A percentile compares a stretch with the other conserved stretches of the same genome.
Evolutionary conservation across 768 basidiomycete species (phyloP).

Genomic region (Rossbeevera mucosa): DNA sequence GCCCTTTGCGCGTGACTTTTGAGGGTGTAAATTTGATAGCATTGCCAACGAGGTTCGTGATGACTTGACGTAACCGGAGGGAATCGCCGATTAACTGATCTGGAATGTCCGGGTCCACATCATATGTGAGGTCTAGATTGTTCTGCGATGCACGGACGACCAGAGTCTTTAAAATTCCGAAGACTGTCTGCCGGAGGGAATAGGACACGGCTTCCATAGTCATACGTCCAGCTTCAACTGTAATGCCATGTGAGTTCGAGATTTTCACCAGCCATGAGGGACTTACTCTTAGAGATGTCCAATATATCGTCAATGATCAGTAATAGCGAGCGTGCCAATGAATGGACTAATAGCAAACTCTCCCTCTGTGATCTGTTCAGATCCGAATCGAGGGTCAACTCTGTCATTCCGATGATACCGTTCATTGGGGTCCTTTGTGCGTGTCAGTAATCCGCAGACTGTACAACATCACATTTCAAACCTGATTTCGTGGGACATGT

Average conservation of each 20-base stretch:
- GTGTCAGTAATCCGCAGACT: slow-evolving; percentile 9
- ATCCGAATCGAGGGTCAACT: slow-evolving; percentile 94
- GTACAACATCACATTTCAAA: slow-evolving; percentile 34
- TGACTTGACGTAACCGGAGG: slow-evolving; percentile 88
- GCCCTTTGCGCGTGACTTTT: slow-evolving; percentile 73
- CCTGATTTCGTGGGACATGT: slow-evolving; percentile 98
- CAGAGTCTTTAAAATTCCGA: slow-evolving; percentile 95
- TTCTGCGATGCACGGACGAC: slow-evolving; percentile 97
- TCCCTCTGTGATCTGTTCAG: slow-evolving; percentile 92
- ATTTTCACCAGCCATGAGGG: background rate
- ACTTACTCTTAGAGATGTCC: slow-evolving; percentile 98
- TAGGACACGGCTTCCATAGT: slow-evolving; percentile 99
- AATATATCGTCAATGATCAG: slow-evolving; percentile 99
- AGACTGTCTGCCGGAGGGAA: slow-evolving; percentile 94
- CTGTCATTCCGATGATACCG: slow-evolving; percentile 99
- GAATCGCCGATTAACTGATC: slow-evolving; percentile 98
- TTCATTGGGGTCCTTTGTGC: slow-evolving; percentile 93
- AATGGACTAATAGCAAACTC: slow-evolving; percentile 92
- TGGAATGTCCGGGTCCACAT: slow-evolving; percentile 92
- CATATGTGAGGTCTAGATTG: slow-evolving; percentile 92
- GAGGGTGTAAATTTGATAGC: slow-evolving; percentile 96
- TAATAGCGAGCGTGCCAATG: slow-evolving; percentile 84
- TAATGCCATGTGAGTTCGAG: slow-evolving; percentile 8
- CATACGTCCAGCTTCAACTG: slow-evolving; percentile 99
- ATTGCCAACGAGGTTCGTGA: slow-evolving; percentile 92